Percentiles rank a stretch among this genome's conserved stretches.
phyloP scores from a whole-genome alignment of 495 filamentous ascomycete genomes.

The Neurospora tetrasperma region DNA sequence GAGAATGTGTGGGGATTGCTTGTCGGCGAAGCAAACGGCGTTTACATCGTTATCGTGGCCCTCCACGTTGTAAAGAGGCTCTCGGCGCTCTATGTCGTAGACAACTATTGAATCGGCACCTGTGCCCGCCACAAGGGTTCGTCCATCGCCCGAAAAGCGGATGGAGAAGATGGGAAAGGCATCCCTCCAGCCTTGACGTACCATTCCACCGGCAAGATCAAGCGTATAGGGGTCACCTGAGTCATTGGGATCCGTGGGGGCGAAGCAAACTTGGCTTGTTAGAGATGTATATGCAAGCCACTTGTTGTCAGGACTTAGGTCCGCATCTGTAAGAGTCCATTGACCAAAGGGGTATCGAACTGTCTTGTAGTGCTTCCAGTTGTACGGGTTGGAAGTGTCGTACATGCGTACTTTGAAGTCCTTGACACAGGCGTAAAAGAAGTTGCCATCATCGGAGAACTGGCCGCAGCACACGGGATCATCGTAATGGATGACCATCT shows the following conservation, averaged over 20 bases:
- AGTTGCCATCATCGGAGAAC: slow-evolving; percentile 93
- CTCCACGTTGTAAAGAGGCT: slow-evolving; percentile 59
- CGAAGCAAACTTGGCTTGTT: slow-evolving; percentile 67
- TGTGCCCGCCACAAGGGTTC: slow-evolving; percentile 85
- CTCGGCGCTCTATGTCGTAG: slow-evolving; percentile 80
- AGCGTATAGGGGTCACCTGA: slow-evolving; percentile 64
- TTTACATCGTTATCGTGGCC: slow-evolving; percentile 89
- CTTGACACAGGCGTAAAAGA: slow-evolving; percentile 91
- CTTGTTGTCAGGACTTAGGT: slow-evolving; percentile 82
- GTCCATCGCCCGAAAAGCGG: slow-evolving; percentile 85
- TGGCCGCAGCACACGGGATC: slow-evolving; percentile 87
- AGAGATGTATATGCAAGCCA: slow-evolving; percentile 87
- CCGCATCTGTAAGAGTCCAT: slow-evolving; percentile 95
- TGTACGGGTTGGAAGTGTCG: slow-evolving; percentile 90
- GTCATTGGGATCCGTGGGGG: slow-evolving; percentile 76
- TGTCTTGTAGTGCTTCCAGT: slow-evolving; percentile 94
- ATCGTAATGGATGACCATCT: slow-evolving; percentile 81
- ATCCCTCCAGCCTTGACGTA: background rate
- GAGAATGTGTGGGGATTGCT: slow-evolving; percentile 80
- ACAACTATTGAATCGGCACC: slow-evolving; percentile 69
- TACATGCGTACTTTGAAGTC: slow-evolving; percentile 95
- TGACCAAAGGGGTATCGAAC: slow-evolving; percentile 74
- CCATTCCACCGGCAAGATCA: slow-evolving; percentile 45
- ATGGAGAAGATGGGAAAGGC: slow-evolving; percentile 72
- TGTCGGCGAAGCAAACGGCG: slow-evolving; percentile 91